A percentile compares a stretch with the other conserved stretches of the same genome.
Evolutionary conservation across 305 asterid species (phyloP).

Genomic region (Rubia balearica): DNA sequence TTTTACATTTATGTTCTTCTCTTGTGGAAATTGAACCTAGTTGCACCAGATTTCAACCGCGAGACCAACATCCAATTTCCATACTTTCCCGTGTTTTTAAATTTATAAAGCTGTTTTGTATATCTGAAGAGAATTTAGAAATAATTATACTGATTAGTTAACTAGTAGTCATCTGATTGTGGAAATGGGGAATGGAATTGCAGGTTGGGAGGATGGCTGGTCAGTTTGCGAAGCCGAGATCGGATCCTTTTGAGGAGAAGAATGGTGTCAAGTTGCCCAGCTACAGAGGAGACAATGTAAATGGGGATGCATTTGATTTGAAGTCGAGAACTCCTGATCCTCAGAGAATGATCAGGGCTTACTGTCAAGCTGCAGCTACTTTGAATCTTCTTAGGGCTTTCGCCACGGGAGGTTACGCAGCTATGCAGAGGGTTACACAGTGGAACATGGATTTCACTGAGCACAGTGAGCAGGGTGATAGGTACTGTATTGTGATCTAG

Average conservation of each 20-base stretch:
- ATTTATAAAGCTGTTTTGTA: background rate
- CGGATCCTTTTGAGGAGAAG: slow-evolving; percentile 63
- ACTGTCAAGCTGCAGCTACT: slow-evolving; percentile 81
- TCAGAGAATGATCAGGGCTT: slow-evolving; percentile 77
- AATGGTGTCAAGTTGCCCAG: slow-evolving; percentile 74
- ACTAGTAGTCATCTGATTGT: slow-evolving; percentile 5
- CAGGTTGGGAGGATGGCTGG: slow-evolving; percentile 96
- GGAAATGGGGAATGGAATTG: slow-evolving; percentile 5
- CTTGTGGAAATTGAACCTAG: too few species aligned
- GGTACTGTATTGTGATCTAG: slow-evolving; percentile 31
- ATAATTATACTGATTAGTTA: background rate
- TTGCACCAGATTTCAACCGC: too few species aligned
- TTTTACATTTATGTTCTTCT: background rate
- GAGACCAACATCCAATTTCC: too few species aligned
- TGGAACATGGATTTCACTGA: slow-evolving; percentile 86
- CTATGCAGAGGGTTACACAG: slow-evolving; percentile 74
- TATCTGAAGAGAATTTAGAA: too few species aligned
- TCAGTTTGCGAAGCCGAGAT: slow-evolving; percentile 88
- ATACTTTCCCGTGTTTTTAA: background rate
- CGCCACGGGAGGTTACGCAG: slow-evolving; percentile 83
- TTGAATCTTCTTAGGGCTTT: slow-evolving; percentile 80
- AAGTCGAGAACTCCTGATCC: slow-evolving; percentile 80
- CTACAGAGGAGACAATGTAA: slow-evolving; percentile 78
- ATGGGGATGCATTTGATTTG: slow-evolving; percentile 61
- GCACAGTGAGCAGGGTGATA: slow-evolving; percentile 82